Percentiles rank a stretch among this genome's conserved stretches.
These are phyloP conservation scores for Colletotrichum aenigma DNA, from an alignment of 2,329 filamentous ascomycete genomes.

Conservation along the genomic window DNA sequence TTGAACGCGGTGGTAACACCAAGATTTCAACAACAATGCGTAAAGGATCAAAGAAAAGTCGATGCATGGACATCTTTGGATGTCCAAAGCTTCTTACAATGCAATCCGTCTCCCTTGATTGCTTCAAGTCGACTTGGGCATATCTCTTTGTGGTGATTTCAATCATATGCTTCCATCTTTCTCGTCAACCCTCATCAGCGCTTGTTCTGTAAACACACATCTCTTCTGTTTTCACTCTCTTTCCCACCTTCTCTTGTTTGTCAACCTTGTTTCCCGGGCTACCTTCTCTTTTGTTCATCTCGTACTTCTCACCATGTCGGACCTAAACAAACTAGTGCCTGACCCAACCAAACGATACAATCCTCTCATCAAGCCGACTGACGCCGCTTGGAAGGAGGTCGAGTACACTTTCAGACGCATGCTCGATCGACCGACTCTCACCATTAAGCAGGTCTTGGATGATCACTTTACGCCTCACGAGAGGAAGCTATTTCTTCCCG, in stretches of 20 bases:
- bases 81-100: not conserved
- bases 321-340: not conserved
- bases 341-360: constrained; percentile 21
- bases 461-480: constrained; percentile 38
- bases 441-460: constrained; percentile 35
- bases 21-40: not conserved
- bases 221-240: not conserved
- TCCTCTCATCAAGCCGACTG: constrained; percentile 26
- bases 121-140: not conserved
- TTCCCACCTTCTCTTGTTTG: not conserved
- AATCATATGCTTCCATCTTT: not conserved
- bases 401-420: constrained; percentile 32
- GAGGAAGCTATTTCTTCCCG: constrained; percentile 32
- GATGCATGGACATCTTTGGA: not conserved
- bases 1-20: not conserved
- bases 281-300: not conserved
- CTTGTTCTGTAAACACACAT: not conserved
- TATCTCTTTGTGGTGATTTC: not conserved
- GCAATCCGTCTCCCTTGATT: not conserved
- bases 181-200: not conserved
- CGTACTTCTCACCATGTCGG: not conserved
- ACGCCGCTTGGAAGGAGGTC: constrained; percentile 27
- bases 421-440: constrained; percentile 24
- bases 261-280: not conserved
- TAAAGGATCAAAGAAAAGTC: not conserved